A percentile compares a stretch with the other conserved stretches of the same genome.
These are phyloP conservation scores for Ensete ventricosum DNA, from an alignment of 176 grass and related monocot genomes.

Conservation along the genomic window DNA sequence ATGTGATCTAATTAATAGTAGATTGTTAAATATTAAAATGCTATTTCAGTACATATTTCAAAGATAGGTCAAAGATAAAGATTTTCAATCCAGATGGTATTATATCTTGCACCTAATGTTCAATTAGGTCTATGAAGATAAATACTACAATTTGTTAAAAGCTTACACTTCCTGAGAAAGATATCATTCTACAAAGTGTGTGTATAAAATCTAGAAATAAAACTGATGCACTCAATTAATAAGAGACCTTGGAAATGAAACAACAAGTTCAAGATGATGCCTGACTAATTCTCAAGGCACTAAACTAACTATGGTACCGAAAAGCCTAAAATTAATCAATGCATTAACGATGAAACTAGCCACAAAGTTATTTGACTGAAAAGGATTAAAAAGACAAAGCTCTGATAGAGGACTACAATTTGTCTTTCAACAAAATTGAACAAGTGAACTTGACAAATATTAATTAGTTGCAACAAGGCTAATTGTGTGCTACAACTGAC, in stretches of 20 bases:
- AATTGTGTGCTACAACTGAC: background rate
- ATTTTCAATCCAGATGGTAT: too few relatives aligned
- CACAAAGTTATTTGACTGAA: background rate
- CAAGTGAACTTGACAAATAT: background rate
- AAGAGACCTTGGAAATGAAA: background rate
- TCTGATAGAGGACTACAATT: background rate
- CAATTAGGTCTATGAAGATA: background rate
- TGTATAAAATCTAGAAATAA: background rate
- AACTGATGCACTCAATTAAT: background rate
- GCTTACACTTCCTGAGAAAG: background rate
- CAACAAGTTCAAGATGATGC: background rate
- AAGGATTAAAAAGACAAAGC: background rate
- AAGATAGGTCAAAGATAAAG: too few relatives aligned
- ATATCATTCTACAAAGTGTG: background rate
- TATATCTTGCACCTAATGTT: too few relatives aligned
- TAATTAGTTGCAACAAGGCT: background rate
- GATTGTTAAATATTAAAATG: background rate
- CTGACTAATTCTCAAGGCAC: background rate
- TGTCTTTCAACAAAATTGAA: background rate
- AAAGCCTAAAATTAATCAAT: background rate
- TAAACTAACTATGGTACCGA: background rate
- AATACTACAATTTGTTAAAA: background rate
- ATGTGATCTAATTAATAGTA: background rate
- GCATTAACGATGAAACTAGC: background rate
- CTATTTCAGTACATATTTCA: too few relatives aligned